Conservation (phyloP, 352 stramenopile genomes). For the Globisporangium paroecandrum region DNA sequence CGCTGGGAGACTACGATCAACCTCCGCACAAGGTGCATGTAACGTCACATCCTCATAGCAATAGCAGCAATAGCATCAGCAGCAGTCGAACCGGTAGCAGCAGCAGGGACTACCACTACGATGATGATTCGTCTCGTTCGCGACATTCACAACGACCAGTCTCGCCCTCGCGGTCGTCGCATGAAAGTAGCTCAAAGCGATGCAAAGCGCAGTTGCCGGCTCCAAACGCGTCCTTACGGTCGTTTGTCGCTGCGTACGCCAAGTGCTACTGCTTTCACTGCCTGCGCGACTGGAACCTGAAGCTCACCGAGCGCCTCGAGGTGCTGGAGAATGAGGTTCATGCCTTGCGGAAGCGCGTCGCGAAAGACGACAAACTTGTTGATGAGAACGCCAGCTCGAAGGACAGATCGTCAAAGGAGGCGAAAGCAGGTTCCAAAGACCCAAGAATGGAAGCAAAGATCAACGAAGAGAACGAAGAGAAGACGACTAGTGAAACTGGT, state of each 20-base stretch:
- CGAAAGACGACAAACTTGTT: not conserved
- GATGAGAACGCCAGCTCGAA: not conserved
- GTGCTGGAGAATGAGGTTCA: constrained; percentile 5
- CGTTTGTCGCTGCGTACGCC: constrained; percentile 12
- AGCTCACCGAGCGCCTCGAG: constrained; percentile 9
- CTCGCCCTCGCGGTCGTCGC: not conserved
- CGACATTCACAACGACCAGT: not conserved
- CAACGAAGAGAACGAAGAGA: not conserved
- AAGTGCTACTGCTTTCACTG: constrained; percentile 20
- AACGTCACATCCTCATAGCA: not conserved
- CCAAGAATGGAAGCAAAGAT: not conserved
- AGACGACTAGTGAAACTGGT: too few relatives aligned
- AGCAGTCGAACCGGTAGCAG: not conserved
- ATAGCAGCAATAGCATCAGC: not conserved
- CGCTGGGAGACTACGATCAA: not conserved
- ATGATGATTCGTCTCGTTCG: not conserved
- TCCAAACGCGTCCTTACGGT: constrained; percentile 13
- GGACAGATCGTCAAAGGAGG: not conserved
- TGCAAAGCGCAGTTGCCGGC: not conserved
- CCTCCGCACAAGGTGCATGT: constrained; percentile 5
- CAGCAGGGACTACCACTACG: not conserved
- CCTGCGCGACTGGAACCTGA: constrained; percentile 15
- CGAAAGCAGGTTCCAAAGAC: not conserved
- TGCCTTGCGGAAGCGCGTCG: not conserved
- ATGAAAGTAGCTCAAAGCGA: not conserved